These are phyloP conservation scores for Avena insularis DNA, from an alignment of 176 grass and related monocot genomes.

Conservation along the genomic window DNA sequence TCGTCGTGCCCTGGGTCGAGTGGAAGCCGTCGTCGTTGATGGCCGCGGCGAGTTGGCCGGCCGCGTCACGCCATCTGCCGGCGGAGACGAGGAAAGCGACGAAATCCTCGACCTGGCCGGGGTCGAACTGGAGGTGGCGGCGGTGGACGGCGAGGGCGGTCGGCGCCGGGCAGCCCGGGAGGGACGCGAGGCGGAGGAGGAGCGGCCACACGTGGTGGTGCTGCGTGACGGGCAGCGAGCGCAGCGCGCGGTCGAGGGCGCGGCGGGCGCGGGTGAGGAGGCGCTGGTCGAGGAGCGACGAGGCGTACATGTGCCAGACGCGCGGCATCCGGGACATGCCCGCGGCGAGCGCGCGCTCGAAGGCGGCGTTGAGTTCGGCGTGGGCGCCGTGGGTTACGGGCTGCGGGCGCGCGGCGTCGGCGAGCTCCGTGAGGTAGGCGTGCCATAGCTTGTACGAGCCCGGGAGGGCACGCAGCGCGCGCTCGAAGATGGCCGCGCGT, in stretches of 20 bases:
- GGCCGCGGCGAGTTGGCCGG: constrained; percentile 56
- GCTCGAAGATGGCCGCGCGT: constrained; percentile 66
- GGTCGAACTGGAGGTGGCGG: constrained; percentile 72
- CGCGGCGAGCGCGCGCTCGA: constrained; percentile 65
- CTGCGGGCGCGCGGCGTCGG: constrained; percentile 42
- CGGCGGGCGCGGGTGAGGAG: constrained; percentile 58
- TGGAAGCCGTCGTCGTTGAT: constrained; percentile 48
- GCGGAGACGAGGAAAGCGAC: constrained; percentile 60
- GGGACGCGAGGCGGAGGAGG: constrained; percentile 50
- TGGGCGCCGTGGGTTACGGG: constrained; percentile 46
- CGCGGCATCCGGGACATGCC: constrained; percentile 80
- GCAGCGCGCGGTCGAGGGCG: constrained; percentile 61
- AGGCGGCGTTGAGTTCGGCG: constrained; percentile 53
- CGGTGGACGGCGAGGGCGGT: constrained; percentile 53
- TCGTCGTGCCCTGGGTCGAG: constrained; percentile 65
- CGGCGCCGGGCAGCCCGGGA: constrained; percentile 54
- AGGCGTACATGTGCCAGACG: constrained; percentile 69
- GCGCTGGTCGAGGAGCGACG: constrained; percentile 58
- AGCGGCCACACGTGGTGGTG: constrained; percentile 69
- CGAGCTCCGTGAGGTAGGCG: constrained; percentile 71
- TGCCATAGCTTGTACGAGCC: constrained; percentile 86
- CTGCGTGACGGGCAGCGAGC: constrained; percentile 64
- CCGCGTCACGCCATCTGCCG: constrained; percentile 62
- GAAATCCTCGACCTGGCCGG: constrained; percentile 59
- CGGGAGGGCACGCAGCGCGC: constrained; percentile 64